Conservation (phyloP, 2,329 filamentous ascomycete species). For the Amesomyces nigricolor region DNA sequence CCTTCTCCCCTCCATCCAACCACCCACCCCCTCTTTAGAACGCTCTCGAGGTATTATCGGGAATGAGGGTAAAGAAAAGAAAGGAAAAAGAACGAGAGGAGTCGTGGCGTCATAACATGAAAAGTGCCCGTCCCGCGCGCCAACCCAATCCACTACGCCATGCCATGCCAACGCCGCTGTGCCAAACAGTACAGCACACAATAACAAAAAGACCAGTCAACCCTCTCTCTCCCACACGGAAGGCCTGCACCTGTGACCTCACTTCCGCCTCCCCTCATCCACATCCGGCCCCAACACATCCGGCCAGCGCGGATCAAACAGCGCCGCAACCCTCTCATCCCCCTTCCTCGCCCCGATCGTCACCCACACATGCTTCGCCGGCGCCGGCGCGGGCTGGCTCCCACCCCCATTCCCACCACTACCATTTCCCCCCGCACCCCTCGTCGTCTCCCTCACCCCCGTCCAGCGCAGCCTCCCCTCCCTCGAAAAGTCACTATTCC, state of each 20-base stretch:
- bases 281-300: conserved; percentile 50
- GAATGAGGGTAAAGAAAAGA: neutral
- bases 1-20: no score
- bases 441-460: conserved; percentile 51
- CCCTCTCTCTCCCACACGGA: neutral
- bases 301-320: conserved; percentile 51
- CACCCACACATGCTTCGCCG: conserved; percentile 62
- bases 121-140: neutral
- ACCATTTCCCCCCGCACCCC: no score
- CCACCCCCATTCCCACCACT: conserved; percentile 40
- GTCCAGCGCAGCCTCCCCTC: conserved; percentile 53
- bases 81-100: neutral
- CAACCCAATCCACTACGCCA: neutral
- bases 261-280: conserved; percentile 34
- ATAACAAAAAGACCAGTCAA: neutral
- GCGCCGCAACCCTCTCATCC: conserved; percentile 50
- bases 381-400: conserved; percentile 47
- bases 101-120: conserved; percentile 11
- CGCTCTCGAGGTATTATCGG: neutral
- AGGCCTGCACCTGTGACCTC: neutral
- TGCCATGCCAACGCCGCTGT: neutral
- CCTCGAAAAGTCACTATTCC: conserved; percentile 56
- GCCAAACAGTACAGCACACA: neutral
- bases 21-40: neutral
- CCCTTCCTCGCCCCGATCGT: conserved; percentile 60